phyloP scores from a whole-genome alignment of 768 basidiomycete species.

The Naganishia vishniacii region DNA sequence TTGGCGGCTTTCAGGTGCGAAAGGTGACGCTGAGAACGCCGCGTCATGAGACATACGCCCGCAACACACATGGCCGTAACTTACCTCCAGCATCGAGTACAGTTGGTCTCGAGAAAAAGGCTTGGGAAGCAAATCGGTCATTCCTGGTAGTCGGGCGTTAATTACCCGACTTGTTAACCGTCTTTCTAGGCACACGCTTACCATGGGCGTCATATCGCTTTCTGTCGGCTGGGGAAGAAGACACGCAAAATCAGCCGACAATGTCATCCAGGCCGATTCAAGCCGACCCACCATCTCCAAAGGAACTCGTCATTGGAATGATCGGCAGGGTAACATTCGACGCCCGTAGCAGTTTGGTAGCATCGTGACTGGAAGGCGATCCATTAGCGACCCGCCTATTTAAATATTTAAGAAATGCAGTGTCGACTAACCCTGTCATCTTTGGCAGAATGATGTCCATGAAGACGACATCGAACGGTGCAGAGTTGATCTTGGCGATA shows the following conservation, averaged over 20 bases:
- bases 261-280: slow-evolving; percentile 61
- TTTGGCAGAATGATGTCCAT: slow-evolving; percentile 90
- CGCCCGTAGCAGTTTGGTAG: slow-evolving; percentile 86
- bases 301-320: slow-evolving; percentile 77
- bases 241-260: background rate
- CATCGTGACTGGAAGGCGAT: slow-evolving; percentile 47
- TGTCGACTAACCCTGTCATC: slow-evolving; percentile 45
- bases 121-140: slow-evolving; percentile 96
- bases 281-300: slow-evolving; percentile 54
- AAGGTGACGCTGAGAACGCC: slow-evolving; percentile 5
- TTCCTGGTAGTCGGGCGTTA: slow-evolving; percentile 53
- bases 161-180: background rate
- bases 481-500: slow-evolving; percentile 91
- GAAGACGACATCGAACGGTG: slow-evolving; percentile 89
- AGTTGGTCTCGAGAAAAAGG: slow-evolving; percentile 94
- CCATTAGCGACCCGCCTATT: too few relatives aligned
- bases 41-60: slow-evolving; percentile 18
- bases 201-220: slow-evolving; percentile 31
- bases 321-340: slow-evolving; percentile 95
- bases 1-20: slow-evolving; percentile 38
- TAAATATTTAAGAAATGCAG: slow-evolving; percentile 20
- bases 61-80: slow-evolving; percentile 20
- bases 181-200: background rate
- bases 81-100: slow-evolving; percentile 74
- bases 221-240: slow-evolving; percentile 37